A percentile compares a stretch with the other conserved stretches of the same genome.
phyloP scores from a whole-genome alignment of 495 filamentous ascomycete genomes.

The Hypoxylon lienhwacheense region DNA sequence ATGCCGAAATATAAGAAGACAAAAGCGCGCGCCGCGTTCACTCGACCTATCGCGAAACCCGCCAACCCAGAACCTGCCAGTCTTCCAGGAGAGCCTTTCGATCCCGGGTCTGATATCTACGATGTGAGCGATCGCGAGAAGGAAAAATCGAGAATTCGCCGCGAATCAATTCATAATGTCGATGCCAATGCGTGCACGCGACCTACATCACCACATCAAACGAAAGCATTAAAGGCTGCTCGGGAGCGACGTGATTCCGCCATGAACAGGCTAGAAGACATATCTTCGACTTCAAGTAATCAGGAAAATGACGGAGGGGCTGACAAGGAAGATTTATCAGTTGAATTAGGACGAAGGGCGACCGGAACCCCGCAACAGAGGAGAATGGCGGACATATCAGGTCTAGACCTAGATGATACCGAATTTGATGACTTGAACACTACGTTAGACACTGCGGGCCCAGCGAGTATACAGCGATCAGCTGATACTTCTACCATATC shows the following conservation, averaged over 20 bases:
- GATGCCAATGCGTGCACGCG: slow-evolving; percentile 6
- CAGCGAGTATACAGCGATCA: slow-evolving; percentile 42
- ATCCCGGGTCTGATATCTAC: slow-evolving; percentile 45
- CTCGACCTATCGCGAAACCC: slow-evolving; percentile 36
- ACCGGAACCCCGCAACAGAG: slow-evolving; percentile 32
- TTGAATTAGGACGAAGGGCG: slow-evolving; percentile 39
- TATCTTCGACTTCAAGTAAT: slow-evolving; percentile 41
- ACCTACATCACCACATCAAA: slow-evolving; percentile 35
- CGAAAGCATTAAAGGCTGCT: slow-evolving; percentile 36
- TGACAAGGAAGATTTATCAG: slow-evolving; percentile 23
- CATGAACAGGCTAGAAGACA: slow-evolving; percentile 44
- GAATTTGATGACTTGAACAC: slow-evolving; percentile 51
- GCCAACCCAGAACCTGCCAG: slow-evolving; percentile 22
- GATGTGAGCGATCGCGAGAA: slow-evolving; percentile 52
- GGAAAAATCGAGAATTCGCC: slow-evolving; percentile 34
- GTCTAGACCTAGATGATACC: slow-evolving; percentile 51
- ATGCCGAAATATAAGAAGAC: slow-evolving; percentile 52
- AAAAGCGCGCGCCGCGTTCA: slow-evolving; percentile 42
- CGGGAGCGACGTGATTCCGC: slow-evolving; percentile 44
- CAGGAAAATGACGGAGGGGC: slow-evolving; percentile 8
- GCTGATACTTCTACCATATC: slow-evolving; percentile 50
- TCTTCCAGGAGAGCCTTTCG: slow-evolving; percentile 9
- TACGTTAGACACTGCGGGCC: slow-evolving; percentile 42
- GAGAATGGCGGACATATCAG: slow-evolving; percentile 45
- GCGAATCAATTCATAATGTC: slow-evolving; percentile 27